These are phyloP conservation scores for Fraxinus dipetala DNA, from an alignment of 305 asterid genomes.

Conservation along the genomic window DNA sequence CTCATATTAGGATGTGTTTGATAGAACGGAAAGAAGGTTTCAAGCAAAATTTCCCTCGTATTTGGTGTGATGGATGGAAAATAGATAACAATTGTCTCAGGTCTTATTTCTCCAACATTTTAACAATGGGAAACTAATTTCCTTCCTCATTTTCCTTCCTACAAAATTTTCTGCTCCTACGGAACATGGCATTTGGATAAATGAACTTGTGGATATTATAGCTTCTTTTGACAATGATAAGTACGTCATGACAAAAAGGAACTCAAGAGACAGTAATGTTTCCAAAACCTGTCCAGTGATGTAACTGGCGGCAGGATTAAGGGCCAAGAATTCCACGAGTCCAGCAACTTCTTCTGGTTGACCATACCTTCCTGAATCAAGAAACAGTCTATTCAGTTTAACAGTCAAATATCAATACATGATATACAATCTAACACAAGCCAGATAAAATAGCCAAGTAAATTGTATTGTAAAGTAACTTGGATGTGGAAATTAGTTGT, in stretches of 20 bases:
- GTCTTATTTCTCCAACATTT: no score
- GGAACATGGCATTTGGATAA: not conserved
- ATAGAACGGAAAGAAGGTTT: not conserved
- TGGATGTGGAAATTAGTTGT: not conserved
- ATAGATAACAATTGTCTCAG: not conserved
- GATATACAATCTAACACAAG: not conserved
- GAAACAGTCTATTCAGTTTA: not conserved
- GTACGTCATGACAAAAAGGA: not conserved
- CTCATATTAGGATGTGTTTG: not conserved
- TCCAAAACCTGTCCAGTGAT: conserved; percentile 85
- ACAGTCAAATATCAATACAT: not conserved
- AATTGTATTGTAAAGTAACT: not conserved
- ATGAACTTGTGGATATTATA: not conserved
- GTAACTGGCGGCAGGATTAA: conserved; percentile 75
- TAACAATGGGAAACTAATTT: not conserved
- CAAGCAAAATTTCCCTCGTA: no score
- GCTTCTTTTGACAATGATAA: not conserved
- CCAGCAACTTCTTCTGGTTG: conserved; percentile 96
- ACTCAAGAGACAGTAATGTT: not conserved
- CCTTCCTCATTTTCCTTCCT: not conserved
- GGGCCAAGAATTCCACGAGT: conserved; percentile 80
- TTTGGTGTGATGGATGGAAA: not conserved
- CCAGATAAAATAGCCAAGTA: not conserved
- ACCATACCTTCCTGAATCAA: conserved; percentile 76
- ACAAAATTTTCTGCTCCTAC: not conserved